phyloP scores from a whole-genome alignment of 2,329 filamentous ascomycete species.

The Fusarium transvaalense region DNA sequence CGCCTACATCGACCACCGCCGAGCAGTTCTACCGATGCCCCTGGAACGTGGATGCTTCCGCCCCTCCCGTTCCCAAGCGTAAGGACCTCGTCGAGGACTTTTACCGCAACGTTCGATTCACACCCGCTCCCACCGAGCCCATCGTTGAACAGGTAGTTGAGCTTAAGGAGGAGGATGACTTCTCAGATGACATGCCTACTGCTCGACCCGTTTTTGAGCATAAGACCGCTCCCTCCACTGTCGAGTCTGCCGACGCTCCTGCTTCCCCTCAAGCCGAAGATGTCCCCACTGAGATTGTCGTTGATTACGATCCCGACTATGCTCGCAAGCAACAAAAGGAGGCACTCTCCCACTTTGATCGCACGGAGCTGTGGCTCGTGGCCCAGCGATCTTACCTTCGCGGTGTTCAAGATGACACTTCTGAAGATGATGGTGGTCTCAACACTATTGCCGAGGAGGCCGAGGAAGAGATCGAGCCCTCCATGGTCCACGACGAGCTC shows the following conservation, averaged over 20 bases:
- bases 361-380: constrained; percentile 87
- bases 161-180: constrained; percentile 60
- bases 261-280: constrained; percentile 66
- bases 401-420: constrained; percentile 67
- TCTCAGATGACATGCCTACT: constrained; percentile 74
- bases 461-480: constrained; percentile 50
- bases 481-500: constrained; percentile 47
- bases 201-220: constrained; percentile 64
- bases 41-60: constrained; percentile 69
- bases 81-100: constrained; percentile 56
- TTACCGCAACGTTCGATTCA: constrained; percentile 55
- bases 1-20: constrained; percentile 89
- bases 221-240: constrained; percentile 50
- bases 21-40: constrained; percentile 91
- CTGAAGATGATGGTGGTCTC: constrained; percentile 53
- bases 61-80: constrained; percentile 53
- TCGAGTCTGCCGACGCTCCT: constrained; percentile 51
- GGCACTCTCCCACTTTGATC: constrained; percentile 80
- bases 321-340: constrained; percentile 77
- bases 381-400: constrained; percentile 84
- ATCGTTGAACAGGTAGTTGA: constrained; percentile 76
- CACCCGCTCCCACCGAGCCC: constrained; percentile 55
- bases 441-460: constrained; percentile 55
- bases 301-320: constrained; percentile 81
- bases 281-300: constrained; percentile 72